A percentile compares a stretch with the other conserved stretches of the same genome.
phyloP scores from a whole-genome alignment of 2,329 filamentous ascomycete genomes.

The Phialophora verrucosa region DNA sequence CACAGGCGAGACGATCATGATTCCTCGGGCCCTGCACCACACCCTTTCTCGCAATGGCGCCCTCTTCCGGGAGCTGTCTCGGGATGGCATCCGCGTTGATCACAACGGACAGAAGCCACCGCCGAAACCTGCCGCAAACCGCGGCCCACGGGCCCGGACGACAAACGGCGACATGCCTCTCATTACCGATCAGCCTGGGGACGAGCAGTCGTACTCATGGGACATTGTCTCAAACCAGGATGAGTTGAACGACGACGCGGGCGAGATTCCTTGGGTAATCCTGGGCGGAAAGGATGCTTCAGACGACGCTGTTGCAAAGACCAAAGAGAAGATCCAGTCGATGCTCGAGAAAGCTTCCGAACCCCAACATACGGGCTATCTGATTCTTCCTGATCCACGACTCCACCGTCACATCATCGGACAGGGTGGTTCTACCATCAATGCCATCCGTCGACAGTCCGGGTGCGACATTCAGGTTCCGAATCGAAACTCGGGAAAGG shows the following conservation, averaged over 20 bases:
- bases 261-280: constrained; percentile 79
- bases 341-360: constrained; percentile 67
- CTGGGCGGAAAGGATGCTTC: constrained; percentile 62
- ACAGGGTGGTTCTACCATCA: constrained; percentile 86
- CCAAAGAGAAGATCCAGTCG: constrained; percentile 73
- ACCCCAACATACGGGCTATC: constrained; percentile 73
- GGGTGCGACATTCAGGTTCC: constrained; percentile 94
- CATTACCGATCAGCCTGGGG: constrained; percentile 83
- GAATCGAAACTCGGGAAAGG: constrained; percentile 70
- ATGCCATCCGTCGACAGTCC: constrained; percentile 87
- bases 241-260: constrained; percentile 40
- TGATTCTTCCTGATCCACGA: constrained; percentile 85
- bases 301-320: constrained; percentile 79
- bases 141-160: constrained; percentile 49
- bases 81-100: constrained; percentile 88
- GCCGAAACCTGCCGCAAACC: constrained; percentile 64
- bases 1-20: constrained; percentile 82
- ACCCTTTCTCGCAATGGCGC: constrained; percentile 84
- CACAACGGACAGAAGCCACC: constrained; percentile 82
- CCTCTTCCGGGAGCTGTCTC: constrained; percentile 89
- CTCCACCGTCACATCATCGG: constrained; percentile 92
- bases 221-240: constrained; percentile 63
- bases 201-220: constrained; percentile 76
- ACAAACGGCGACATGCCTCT: constrained; percentile 72
- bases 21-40: constrained; percentile 85